A percentile compares a stretch with the other conserved stretches of the same genome.
Evolutionary conservation across 768 basidiomycete species (phyloP).

Genomic region (Scleroderma citrinum): DNA sequence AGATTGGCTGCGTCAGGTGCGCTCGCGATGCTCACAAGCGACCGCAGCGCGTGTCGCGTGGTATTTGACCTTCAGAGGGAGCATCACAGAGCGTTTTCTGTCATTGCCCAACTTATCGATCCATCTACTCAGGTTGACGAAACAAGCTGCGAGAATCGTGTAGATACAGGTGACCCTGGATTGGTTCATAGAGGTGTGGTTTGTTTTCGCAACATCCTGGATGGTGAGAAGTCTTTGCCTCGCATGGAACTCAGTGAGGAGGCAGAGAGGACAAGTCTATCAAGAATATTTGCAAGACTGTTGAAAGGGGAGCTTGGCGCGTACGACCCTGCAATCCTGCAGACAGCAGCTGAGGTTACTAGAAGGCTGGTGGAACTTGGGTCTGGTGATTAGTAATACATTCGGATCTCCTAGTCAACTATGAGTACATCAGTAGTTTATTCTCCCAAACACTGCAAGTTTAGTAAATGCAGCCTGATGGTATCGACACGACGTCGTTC

Average conservation of each 20-base stretch:
- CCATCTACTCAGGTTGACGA: slow-evolving; percentile 37
- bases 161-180: slow-evolving; percentile 42
- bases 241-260: slow-evolving; percentile 44
- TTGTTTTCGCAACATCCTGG: slow-evolving; percentile 63
- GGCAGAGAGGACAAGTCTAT: slow-evolving; percentile 48
- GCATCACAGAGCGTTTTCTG: slow-evolving; percentile 53
- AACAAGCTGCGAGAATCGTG: slow-evolving; percentile 34
- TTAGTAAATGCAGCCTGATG: not conserved
- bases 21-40: slow-evolving; percentile 70
- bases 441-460: too few relatives aligned
- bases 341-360: slow-evolving; percentile 47
- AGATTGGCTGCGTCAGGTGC: slow-evolving; percentile 89
- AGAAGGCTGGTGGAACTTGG: slow-evolving; percentile 32
- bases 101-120: slow-evolving; percentile 64
- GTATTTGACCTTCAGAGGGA: slow-evolving; percentile 64
- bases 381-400: not conserved
- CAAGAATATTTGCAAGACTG: slow-evolving; percentile 44
- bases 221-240: slow-evolving; percentile 34
- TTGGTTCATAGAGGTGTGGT: slow-evolving; percentile 75
- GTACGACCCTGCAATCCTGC: slow-evolving; percentile 34
- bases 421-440: not conserved
- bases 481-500: not conserved
- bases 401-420: not conserved
- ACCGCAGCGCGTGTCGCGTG: slow-evolving; percentile 51
- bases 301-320: slow-evolving; percentile 38